Base-by-base conservation (phyloP, 257 asterid species). In the Nicotiana tomentosiformis region DNA sequence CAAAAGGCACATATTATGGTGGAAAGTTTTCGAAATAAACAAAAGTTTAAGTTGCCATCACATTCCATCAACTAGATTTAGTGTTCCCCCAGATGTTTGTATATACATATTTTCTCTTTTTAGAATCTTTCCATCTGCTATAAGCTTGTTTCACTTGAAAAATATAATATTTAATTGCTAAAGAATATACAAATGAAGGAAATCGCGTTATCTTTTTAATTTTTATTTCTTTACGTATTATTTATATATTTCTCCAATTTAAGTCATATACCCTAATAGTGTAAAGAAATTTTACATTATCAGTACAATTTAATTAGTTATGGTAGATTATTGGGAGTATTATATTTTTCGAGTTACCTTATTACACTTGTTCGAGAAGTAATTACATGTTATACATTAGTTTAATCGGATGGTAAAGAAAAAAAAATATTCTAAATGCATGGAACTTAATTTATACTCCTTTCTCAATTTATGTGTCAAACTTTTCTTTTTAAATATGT, bases 31-130 rank as follows among this genome's bases (percentile, higher is more conserved):
- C 37, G 20, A 43, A 20, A 58, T 1, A 68, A 67, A 43, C 43
- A 32, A 12, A 68, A 78, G 26, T 14, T 26, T 60, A 82, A 85
- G 86, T 61, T 85, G 82, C 80, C 74, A 68, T 82, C 84, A 67
- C 80, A 78, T 82, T 78, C 77, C 20, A 61, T 17, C 85, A 81
- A 81, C 80, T 51, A 64, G 78, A 76, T 35, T 43, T n/a, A 10
- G 23, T 57, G 62, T 17, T 57, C 58, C 74, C 49, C 72, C 7
- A 32, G 72, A 66, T 66, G 55, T 67, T 67, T 67, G 30, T 16
- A 67, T 67, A 67, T 67, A 67, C 56, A 68, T 37, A 68, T 9
- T 3, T 33, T 4, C 12, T 35, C 23, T 18, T 33, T 9, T 68
- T 18, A 18, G 29, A 35, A 37, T 18, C 8, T 68, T 68, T 68